Base-by-base conservation (phyloP, 805 yeast species). In the Yarrowia sp. region DNA sequence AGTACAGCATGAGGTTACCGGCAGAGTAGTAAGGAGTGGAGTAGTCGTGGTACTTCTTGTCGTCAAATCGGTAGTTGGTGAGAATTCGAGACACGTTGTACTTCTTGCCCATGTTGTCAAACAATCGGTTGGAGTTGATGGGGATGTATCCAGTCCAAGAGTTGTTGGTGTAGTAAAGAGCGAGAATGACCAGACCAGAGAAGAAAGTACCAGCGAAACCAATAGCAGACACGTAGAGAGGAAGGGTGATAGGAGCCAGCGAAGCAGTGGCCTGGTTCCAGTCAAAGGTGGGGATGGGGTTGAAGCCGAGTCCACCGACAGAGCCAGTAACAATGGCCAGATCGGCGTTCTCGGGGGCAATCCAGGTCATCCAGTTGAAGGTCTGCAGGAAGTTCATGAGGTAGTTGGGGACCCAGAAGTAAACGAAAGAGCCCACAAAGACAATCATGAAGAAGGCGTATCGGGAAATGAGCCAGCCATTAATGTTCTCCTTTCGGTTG, bases 11-110 rank as follows among this genome's bases (percentile, higher is more conserved):
- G 67, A 72, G 48, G 59, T 68, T 64, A 36, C 72, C 90, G 8
- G 91, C 90, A 40, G 86, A 74, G 73, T 86, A 87, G 76, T 83
- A 88, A 9, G 92, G 91, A 8, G 90, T 89, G 1, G 91, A 88
- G 77, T 88, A 88, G 8, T 77, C 76, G 72, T 84, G 76, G 76
- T 88, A 88, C 8, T 79, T 85, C 12, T 76, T 77, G 65, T 77
- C 76, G 73, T 84, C 80, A 70, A 88, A 81, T 1, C 45, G 55
- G 41, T 71, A 71, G 22, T 72, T 53, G n/a, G 67, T 63, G 56
- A 87, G 74, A 19, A 87, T 81, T 67, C 82, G 75, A 22, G 81
- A 80, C 63, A 87, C 85, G 36, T 83, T 78, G 75, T 80, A 87
- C 0, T 79, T 72, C 43, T 79, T 75, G 38, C 87, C 90, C 55